Evolutionary conservation across 495 filamentous ascomycete genomes (phyloP).

Genomic region (Hyaloscypha hepaticicola): DNA sequence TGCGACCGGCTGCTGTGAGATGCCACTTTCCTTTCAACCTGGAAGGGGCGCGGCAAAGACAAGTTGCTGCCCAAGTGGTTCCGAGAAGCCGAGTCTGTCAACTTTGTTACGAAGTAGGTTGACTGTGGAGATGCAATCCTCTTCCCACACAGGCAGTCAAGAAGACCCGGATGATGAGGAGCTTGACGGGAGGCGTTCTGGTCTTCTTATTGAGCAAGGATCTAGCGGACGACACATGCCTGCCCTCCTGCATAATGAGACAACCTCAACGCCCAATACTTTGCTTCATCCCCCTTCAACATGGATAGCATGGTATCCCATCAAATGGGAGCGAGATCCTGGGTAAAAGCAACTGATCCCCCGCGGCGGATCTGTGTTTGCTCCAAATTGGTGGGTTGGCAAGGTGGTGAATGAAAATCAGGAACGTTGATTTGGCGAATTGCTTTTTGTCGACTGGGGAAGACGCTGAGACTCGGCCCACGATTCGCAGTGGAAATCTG

Average conservation of each 20-base stretch:
- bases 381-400: not conserved
- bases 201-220: constrained; percentile 24
- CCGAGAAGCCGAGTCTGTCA: constrained; percentile 2
- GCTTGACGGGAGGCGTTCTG: constrained; percentile 25
- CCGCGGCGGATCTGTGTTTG: not conserved
- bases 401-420: not conserved
- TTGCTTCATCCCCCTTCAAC: constrained; percentile 8
- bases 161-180: not conserved
- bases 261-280: constrained; percentile 19
- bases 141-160: not conserved
- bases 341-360: constrained; percentile 14
- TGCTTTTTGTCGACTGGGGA: not conserved
- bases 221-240: constrained; percentile 9
- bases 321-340: constrained; percentile 14
- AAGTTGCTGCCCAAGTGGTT: not conserved
- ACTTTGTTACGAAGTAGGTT: not conserved
- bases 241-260: constrained; percentile 23
- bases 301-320: constrained; percentile 15
- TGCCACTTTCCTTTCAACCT: not conserved
- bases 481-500: not conserved
- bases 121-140: not conserved
- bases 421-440: not conserved
- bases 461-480: too few relatives aligned
- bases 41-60: constrained; percentile 1
- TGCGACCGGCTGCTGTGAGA: constrained; percentile 11